phyloP scores from a whole-genome alignment of 305 asterid species.

The Fraxinus angustifolia region DNA sequence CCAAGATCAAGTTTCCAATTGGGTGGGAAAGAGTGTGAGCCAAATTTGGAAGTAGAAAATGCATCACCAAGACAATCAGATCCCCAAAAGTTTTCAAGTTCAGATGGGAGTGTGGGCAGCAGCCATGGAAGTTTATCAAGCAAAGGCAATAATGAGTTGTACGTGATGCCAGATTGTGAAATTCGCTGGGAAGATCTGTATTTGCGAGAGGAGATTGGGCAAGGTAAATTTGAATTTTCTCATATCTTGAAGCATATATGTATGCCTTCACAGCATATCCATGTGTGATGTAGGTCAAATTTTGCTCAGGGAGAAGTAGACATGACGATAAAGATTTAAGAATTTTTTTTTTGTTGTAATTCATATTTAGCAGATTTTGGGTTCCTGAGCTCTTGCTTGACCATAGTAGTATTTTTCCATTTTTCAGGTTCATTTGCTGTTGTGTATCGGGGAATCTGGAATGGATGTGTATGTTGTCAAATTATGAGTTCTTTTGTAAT shows the following conservation, averaged over 20 bases:
- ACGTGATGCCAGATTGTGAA: slow-evolving; percentile 29
- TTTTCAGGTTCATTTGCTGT: slow-evolving; percentile 58
- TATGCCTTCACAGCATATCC: neutral
- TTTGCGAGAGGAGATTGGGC: slow-evolving; percentile 53
- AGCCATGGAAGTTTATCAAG: slow-evolving; percentile 33
- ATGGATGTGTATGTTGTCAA: slow-evolving; percentile 52
- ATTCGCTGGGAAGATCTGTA: slow-evolving; percentile 63
- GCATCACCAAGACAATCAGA: slow-evolving; percentile 18
- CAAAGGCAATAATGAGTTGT: slow-evolving; percentile 36
- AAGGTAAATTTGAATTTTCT: slow-evolving; percentile 39
- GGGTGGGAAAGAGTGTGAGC: slow-evolving; percentile 5
- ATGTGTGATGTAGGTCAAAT: slow-evolving; percentile 3
- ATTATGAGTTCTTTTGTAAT: slow-evolving; percentile 2
- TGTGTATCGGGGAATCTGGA: slow-evolving; percentile 72
- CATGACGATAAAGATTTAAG: neutral
- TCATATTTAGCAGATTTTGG: neutral
- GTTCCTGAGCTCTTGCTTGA: slow-evolving; percentile 8
- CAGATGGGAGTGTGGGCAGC: slow-evolving; percentile 25
- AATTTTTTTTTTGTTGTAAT: neutral
- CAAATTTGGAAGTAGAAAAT: slow-evolving; percentile 22
- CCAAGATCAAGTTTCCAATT: slow-evolving; percentile 22
- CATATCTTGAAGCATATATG: neutral
- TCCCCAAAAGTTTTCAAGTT: slow-evolving; percentile 18
- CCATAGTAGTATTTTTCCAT: slow-evolving; percentile 1
- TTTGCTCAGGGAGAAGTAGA: slow-evolving; percentile 13